Evolutionary conservation across 495 filamentous ascomycete species (phyloP), one percentile per base, ranked within the genome.

Genomic region (Penicillium paradoxum): DNA sequence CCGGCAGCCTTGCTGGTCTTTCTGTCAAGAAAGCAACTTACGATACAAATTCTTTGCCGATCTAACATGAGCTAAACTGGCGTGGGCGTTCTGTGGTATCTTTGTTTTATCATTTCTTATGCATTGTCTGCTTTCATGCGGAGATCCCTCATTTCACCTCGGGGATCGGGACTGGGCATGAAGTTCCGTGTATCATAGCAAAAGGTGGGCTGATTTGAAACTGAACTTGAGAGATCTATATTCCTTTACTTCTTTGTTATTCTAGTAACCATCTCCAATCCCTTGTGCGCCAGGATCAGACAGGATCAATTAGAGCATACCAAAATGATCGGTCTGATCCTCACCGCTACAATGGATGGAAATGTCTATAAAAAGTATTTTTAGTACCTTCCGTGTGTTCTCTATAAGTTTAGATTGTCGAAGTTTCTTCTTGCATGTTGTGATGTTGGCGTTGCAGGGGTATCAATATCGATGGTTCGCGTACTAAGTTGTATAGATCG

Each of bases 151-250:
- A 15, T 29, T 38, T 39, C 27, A 36, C 19, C 14, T 22, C 50
- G 46, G 32, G n/a, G 47, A 43, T 30, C 29, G 30, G 37, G 40
- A 47, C 39, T 32, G 27, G 40, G 34, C 47, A 62, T 55, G 49
- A 41, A 49, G 32, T 42, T 30, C 39, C 51, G 27, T 55, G 53
- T 55, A 57, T 53, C 54, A 60, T 57, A 57, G 33, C 39, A 51
- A 44, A 52, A 41, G 43, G 39, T 37, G n/a, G 21, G 41, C 40
- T 47, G 34, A 37, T 53, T 37, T 41, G 6, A 34, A 46, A 30
- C 6, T 34, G 3, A 21, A 43, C n/a, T 13, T 32, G 15, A 21
- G n/a, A 3, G 1, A 37, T 27, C 10, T 17, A 30, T 45, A 29
- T 34, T 39, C 10, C 2, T 25, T 25, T 51, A 1, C 19, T 27